Evolutionary conservation across 1,284 basidiomycete species (phyloP), one percentile per base, ranked within the genome.

Genomic region (Puccinia polysora): DNA sequence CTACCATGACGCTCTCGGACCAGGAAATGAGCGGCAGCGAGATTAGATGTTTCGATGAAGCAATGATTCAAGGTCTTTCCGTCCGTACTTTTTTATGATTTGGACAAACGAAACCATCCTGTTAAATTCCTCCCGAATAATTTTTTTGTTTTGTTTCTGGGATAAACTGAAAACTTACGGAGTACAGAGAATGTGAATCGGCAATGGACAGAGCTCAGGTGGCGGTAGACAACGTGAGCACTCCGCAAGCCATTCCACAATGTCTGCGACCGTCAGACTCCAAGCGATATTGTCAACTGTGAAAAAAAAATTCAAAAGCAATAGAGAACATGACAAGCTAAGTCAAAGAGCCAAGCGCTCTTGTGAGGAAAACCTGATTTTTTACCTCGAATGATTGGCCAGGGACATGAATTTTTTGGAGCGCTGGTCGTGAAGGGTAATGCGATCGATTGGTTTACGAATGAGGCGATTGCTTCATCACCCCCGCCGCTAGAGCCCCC

Each of bases 51-150:
- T 15, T 64, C 62, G 45, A 64, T 64, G 25, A 64, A 64, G 49
- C 62, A 64, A 49, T 64, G 49, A 14, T 64, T 64, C 18, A 64
- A 50, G 23, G 62, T 64, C 62, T 64, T 64, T n/a, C 60, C 62
- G 49, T 64, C 62, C 45, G 25, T 36, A 15, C 62, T 64, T 30
- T 50, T 12, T 14, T 18, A 3, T 12, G 20, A 30, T 14, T 4
- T 32, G 5, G 36, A 49, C 12, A 64, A 64, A 36, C n/a, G n/a
- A n/a, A n/a, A n/a, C n/a, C n/a, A n/a, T n/a, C n/a, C n/a, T n/a
- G n/a, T n/a, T n/a, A n/a, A n/a, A n/a, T n/a, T n/a, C n/a, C n/a
- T n/a, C n/a, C n/a, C n/a, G n/a, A n/a, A n/a, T n/a, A n/a, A n/a
- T n/a, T n/a, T n/a, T n/a, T n/a, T n/a, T n/a, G n/a, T n/a, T n/a